A percentile compares a stretch with the other conserved stretches of the same genome.
Conservation (phyloP, 768 basidiomycete species). For the Lyophyllum shimeji region DNA sequence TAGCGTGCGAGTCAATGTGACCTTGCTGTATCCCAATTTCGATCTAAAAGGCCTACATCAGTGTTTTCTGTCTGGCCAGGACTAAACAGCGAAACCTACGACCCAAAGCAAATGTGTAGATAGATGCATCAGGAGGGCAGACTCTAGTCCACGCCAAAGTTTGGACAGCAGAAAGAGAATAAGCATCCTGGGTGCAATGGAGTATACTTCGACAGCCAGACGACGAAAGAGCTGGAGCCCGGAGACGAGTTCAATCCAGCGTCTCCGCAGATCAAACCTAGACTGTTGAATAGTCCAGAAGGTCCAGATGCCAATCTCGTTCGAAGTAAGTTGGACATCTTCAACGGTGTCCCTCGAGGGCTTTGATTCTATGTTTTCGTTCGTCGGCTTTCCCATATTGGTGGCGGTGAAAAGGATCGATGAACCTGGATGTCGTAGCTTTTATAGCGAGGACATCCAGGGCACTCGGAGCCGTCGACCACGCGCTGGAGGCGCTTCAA, state of each 20-base stretch:
- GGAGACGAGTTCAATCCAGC: slow-evolving; percentile 9
- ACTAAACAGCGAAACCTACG: slow-evolving; percentile 9
- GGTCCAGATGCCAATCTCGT: slow-evolving; percentile 21
- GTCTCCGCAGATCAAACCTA: slow-evolving; percentile 4
- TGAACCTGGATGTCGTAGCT: neutral
- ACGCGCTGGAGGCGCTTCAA: too few relatives aligned
- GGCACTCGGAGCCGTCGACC: neutral
- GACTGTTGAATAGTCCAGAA: slow-evolving; percentile 10
- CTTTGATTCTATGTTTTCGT: neutral
- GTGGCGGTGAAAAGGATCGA: neutral
- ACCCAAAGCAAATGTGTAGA: slow-evolving; percentile 21
- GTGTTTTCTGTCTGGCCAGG: neutral
- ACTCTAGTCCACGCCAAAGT: slow-evolving; percentile 24
- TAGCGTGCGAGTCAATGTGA: slow-evolving; percentile 15
- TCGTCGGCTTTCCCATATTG: neutral
- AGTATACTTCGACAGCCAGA: slow-evolving; percentile 23
- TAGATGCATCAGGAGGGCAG: slow-evolving; percentile 25
- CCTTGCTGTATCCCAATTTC: slow-evolving; percentile 20
- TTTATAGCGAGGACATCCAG: neutral
- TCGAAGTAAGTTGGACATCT: neutral
- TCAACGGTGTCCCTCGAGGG: neutral
- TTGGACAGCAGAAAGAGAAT: slow-evolving; percentile 20
- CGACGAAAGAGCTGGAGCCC: slow-evolving; percentile 18
- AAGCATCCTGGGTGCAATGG: slow-evolving; percentile 19
- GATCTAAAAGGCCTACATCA: slow-evolving; percentile 12